These are phyloP conservation scores for Bromus sterilis DNA, from an alignment of 176 grass and related monocot species.

Conservation along the genomic window DNA sequence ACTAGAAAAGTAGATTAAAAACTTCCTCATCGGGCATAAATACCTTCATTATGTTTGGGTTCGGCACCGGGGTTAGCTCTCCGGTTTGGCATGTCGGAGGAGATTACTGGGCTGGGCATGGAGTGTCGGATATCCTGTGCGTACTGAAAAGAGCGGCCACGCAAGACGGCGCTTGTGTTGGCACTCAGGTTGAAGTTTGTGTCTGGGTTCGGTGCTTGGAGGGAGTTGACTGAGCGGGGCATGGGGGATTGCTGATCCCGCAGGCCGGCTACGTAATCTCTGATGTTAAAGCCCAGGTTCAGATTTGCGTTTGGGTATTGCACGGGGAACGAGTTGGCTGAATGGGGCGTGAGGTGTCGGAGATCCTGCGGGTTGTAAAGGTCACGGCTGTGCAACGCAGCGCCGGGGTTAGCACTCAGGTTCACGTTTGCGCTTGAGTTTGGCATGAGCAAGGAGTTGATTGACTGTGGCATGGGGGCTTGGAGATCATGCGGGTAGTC, in stretches of 20 bases:
- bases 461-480: too few relatives aligned
- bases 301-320: not conserved
- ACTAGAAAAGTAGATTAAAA: not conserved
- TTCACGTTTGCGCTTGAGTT: too few relatives aligned
- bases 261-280: not conserved
- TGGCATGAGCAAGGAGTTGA: not conserved
- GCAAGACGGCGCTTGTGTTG: conserved; percentile 42
- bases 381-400: not conserved
- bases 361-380: not conserved
- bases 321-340: not conserved
- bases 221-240: not conserved
- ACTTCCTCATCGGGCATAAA: not conserved
- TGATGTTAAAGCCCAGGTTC: not conserved
- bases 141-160: conserved; percentile 51
- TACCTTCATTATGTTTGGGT: not conserved
- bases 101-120: conserved; percentile 33
- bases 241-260: not conserved
- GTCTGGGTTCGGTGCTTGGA: not conserved
- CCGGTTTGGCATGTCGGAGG: conserved; percentile 43
- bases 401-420: conserved; percentile 31
- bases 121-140: conserved; percentile 25
- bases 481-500: too few relatives aligned
- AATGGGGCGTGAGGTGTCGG: not conserved
- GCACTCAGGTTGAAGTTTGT: conserved; percentile 12
- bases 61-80: not conserved